phyloP scores from a whole-genome alignment of 2,329 filamentous ascomycete genomes.

The Falciphora oryzae region DNA sequence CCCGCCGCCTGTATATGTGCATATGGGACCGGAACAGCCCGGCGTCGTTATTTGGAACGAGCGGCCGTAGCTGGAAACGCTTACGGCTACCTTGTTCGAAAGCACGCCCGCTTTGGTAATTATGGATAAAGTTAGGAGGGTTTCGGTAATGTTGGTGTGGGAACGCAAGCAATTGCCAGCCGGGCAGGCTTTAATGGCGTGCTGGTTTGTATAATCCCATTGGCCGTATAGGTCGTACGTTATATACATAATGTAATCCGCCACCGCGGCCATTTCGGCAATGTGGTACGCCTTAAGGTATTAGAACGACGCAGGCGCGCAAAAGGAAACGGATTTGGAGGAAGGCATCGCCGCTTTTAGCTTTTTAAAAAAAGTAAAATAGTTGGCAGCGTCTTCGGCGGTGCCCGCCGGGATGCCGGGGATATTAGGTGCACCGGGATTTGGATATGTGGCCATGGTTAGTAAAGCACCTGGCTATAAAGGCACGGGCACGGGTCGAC shows the following conservation, averaged over 20 bases:
- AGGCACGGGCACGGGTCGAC: too few species aligned
- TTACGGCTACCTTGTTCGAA: constrained; percentile 12
- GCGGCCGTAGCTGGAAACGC: constrained; percentile 14
- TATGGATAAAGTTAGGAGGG: constrained; percentile 19
- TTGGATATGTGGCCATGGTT: too few species aligned
- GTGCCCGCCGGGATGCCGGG: too few species aligned
- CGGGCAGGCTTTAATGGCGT: not conserved
- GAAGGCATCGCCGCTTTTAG: too few species aligned
- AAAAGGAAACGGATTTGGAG: too few species aligned
- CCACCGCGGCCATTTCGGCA: constrained; percentile 18
- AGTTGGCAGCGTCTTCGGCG: too few species aligned
- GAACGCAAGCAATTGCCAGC: constrained; percentile 3
- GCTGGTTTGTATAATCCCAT: not conserved
- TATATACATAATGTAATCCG: constrained; percentile 29
- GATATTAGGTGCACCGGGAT: constrained; percentile 1
- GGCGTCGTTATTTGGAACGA: constrained; percentile 12
- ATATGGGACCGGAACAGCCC: constrained; percentile 10
- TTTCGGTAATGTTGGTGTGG: constrained; percentile 6
- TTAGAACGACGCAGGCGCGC: too few species aligned
- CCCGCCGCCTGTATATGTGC: constrained; percentile 9
- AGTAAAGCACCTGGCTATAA: too few species aligned
- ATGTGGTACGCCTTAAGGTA: constrained; percentile 27
- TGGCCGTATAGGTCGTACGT: constrained; percentile 24
- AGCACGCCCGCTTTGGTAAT: too few species aligned
- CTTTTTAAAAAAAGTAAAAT: too few species aligned